Conservation (phyloP, 2,329 filamentous ascomycete species). For the Aplosporella prunicola region DNA sequence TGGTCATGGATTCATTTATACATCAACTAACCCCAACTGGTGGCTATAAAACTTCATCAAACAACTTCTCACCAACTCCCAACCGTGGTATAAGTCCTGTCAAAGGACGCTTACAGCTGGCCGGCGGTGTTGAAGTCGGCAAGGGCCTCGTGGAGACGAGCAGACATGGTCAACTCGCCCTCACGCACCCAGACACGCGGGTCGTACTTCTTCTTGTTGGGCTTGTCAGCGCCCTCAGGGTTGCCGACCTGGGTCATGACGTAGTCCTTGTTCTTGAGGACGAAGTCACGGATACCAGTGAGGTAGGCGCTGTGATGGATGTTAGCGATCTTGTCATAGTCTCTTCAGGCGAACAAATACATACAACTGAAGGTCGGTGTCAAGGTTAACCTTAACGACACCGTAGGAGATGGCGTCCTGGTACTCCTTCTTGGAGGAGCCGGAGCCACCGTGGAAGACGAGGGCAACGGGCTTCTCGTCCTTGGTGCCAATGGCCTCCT, state of each 20-base stretch:
- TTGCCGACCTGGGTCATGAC: constrained; percentile 80
- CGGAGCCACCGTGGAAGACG: constrained; percentile 97
- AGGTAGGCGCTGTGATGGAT: constrained; percentile 57
- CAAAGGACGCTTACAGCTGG: constrained; percentile 50
- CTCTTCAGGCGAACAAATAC: not conserved
- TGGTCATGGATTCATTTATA: constrained; percentile 8
- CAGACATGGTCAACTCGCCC: constrained; percentile 94
- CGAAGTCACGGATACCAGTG: constrained; percentile 85
- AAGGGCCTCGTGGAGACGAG: constrained; percentile 70
- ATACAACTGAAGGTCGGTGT: constrained; percentile 78
- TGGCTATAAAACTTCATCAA: constrained; percentile 1
- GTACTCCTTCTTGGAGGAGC: constrained; percentile 85
- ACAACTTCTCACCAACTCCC: not conserved
- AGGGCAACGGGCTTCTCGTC: constrained; percentile 94
- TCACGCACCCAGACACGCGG: constrained; percentile 92
- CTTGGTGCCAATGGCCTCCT: constrained; percentile 62
- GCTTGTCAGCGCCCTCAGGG: constrained; percentile 92
- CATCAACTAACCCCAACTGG: constrained; percentile 1
- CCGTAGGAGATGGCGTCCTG: constrained; percentile 79
- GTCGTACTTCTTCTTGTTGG: constrained; percentile 85
- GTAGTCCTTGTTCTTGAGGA: constrained; percentile 93
- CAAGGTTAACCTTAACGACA: constrained; percentile 98
- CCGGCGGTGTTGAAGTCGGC: constrained; percentile 83
- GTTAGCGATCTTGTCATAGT: constrained; percentile 36
- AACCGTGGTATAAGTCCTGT: too few relatives aligned